Evolutionary conservation across 805 yeast genomes (phyloP), one percentile per base, ranked within the genome.

Genomic region (Pichia californica): DNA sequence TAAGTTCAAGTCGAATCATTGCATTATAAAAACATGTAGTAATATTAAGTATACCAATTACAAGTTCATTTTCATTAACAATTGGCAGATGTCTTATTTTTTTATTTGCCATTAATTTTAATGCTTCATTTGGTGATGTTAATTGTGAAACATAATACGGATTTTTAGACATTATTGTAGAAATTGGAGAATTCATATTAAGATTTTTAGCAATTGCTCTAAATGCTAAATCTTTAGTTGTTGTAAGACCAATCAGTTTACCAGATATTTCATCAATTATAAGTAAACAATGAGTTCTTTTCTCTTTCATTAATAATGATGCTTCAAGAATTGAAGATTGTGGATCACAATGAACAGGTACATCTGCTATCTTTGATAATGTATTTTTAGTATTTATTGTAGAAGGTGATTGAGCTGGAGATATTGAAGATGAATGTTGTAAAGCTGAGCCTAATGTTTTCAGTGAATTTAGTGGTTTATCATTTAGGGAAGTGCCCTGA

Each of bases 11-110:
- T 38, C 70, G 53, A 3, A 64, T 52, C 69, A 71, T 66, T 0
- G 73, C 74, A 48, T 71, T 73, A 43, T 70, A 68, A 51, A 70
- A 71, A 38, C 76, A 70, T 40, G 69, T 62, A 4, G 74, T 71
- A 28, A 70, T 70, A 52, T 71, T 72, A 23, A 71, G 52, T 11
- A 71, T 63, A 2, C 74, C 74, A n/a, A 62, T 64, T 27, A 70
- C 70, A 7, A 49, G 34, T 3, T 63, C 65, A 10, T 36, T 38
- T 18, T 58, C 61, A 45, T 69, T 69, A 4, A 63, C 43, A 4
- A 71, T 55, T 1, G 76, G 75, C 40, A 71, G 54, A 50, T 71
- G 75, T 45, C 75, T 61, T 23, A 71, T 67, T 30, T 63, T 64
- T 37, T 57, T 61, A 11, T 58, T 53, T 5, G 68, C 73, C 75